Conservation (phyloP, 2,329 filamentous ascomycete species). For the Penicillium capsulatum region DNA sequence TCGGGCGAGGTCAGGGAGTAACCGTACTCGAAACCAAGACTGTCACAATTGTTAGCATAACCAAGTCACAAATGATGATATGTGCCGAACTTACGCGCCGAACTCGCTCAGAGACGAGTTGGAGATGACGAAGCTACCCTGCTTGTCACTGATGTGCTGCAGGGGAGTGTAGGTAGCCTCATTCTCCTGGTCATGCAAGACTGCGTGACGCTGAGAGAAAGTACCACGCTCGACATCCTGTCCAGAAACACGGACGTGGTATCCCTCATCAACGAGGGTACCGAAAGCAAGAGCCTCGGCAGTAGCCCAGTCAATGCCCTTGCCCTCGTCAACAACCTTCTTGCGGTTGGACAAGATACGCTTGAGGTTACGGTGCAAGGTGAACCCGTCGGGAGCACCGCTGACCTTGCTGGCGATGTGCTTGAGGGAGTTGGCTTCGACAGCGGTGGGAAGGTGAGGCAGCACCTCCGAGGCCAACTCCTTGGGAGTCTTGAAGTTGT, state of each 20-base stretch:
- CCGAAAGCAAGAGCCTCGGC: slow-evolving; percentile 95
- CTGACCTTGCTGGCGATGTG: slow-evolving; percentile 81
- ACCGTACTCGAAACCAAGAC: slow-evolving; percentile 95
- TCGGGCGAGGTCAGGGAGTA: slow-evolving; percentile 97
- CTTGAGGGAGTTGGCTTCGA: slow-evolving; percentile 67
- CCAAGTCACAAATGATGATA: not conserved
- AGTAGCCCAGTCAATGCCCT: slow-evolving; percentile 96
- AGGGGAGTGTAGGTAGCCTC: slow-evolving; percentile 91
- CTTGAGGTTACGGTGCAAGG: slow-evolving; percentile 91
- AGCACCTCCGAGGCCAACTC: slow-evolving; percentile 91
- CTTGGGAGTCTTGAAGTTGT: slow-evolving; percentile 98
- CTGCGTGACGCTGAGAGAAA: slow-evolving; percentile 95
- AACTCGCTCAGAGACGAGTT: slow-evolving; percentile 84
- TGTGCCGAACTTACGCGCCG: slow-evolving; percentile 50
- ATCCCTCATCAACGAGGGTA: slow-evolving; percentile 82
- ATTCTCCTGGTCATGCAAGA: slow-evolving; percentile 94
- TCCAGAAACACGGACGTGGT: slow-evolving; percentile 95
- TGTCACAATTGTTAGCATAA: slow-evolving; percentile 57
- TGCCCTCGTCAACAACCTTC: slow-evolving; percentile 87
- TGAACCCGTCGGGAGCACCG: slow-evolving; percentile 75
- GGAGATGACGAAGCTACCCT: slow-evolving; percentile 92
- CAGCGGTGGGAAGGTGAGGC: slow-evolving; percentile 81
- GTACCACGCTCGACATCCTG: slow-evolving; percentile 99
- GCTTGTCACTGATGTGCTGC: slow-evolving; percentile 81
- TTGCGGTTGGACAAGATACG: slow-evolving; percentile 85